Base-by-base conservation (phyloP, 495 filamentous ascomycete species). In the Xylona heveae region DNA sequence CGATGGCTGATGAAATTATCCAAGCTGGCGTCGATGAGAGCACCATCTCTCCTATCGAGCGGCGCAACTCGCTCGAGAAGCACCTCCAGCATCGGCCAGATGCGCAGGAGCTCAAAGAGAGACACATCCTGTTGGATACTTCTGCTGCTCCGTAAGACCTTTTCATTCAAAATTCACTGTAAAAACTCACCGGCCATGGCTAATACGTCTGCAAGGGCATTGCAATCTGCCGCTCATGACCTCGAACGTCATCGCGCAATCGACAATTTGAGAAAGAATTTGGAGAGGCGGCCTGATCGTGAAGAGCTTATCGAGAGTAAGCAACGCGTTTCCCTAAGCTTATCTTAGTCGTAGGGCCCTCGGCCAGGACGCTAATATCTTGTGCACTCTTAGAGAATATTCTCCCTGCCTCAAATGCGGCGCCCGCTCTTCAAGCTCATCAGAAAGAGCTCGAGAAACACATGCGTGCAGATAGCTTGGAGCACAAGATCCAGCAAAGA, bases 11-110 rank as follows among this genome's bases (percentile, higher is more conserved):
- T 28, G 35, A 49, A 10, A 42, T 40, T 15, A 44, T 49, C n/a
- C 43, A 39, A 16, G 34, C 27, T 24, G 31, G 32, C 24, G 53
- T 68, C 42, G 65, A 74, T 49, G 54, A 62, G 41, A 61, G 62
- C 3, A 62, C 66, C 42, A 77, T 78, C 52, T 73, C 76, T n/a
- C 67, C 76, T 33, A 56, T 64, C 38, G 71, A 71, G 41, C 74
- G 83, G 42, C 78, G 78, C 52, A 74, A 90, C 57, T 82, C 77
- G n/a, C 68, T 93, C 19, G 80, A 88, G 54, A 79, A 77, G 43
- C 78, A 84, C 44, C 64, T 91, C 36, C 67, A 74, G 45, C 67
- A 66, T 35, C 75, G 82, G 23, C 82, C 82, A 7, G 77, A 83
- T 14, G 59, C 68, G 25, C 58, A 82, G 45, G 81, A 92, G 37